A percentile compares a stretch with the other conserved stretches of the same genome.
These are phyloP conservation scores for Ploettnerulaceae sp. DNA, from an alignment of 2,329 filamentous ascomycete genomes.

Conservation along the genomic window DNA sequence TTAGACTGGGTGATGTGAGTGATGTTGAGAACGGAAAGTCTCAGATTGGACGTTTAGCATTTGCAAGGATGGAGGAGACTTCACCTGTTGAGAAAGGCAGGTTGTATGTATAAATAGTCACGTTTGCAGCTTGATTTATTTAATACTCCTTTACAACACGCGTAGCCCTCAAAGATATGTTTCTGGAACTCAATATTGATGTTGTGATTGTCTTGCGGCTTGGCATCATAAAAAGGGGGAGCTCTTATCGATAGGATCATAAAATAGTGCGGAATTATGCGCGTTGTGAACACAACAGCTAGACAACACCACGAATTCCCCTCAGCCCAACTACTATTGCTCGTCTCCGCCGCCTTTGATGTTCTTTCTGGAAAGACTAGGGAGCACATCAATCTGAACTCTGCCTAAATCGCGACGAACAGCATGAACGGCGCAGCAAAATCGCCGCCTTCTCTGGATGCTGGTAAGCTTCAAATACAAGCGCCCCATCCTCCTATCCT, in stretches of 20 bases:
- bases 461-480: constrained; percentile 27
- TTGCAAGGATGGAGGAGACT: constrained; percentile 26
- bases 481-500: neutral
- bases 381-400: neutral
- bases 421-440: constrained; percentile 33
- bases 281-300: constrained; percentile 15
- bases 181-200: neutral
- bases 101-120: constrained; percentile 18
- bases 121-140: neutral
- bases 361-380: neutral
- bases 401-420: constrained; percentile 2
- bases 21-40: constrained; percentile 11
- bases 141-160: neutral
- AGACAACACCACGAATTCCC: constrained; percentile 1
- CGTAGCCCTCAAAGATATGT: neutral
- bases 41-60: constrained; percentile 19
- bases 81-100: constrained; percentile 16
- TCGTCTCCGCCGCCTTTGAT: neutral
- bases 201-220: constrained; percentile 5
- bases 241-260: constrained; percentile 12
- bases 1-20: constrained; percentile 22
- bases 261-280: constrained; percentile 18
- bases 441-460: constrained; percentile 32
- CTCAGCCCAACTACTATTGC: neutral
- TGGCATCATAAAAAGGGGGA: neutral